Percentiles rank a stretch among this genome's conserved stretches.
These are phyloP conservation scores for Nakaseomyces sp. DNA, from an alignment of 1,139 yeast genomes.

Conservation along the genomic window DNA sequence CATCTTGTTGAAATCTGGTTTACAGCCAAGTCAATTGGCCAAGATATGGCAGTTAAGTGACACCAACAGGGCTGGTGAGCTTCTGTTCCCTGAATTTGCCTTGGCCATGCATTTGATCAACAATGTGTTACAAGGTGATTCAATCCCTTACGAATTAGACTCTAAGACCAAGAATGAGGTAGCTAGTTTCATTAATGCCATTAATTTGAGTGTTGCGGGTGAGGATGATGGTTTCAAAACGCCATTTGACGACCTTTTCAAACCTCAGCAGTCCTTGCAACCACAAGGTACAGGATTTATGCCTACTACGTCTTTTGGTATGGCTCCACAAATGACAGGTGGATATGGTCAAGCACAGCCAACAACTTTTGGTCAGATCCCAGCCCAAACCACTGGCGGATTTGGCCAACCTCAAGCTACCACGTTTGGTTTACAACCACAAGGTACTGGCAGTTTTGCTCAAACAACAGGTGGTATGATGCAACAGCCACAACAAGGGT, in stretches of 20 bases:
- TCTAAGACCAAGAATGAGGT: constrained; percentile 75
- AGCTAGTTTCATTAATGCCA: constrained; percentile 76
- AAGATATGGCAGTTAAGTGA: constrained; percentile 89
- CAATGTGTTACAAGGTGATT: constrained; percentile 64
- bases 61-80: constrained; percentile 73
- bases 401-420: constrained; percentile 8
- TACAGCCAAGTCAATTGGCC: constrained; percentile 67
- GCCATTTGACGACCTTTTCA: constrained; percentile 29
- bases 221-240: constrained; percentile 33
- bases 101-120: constrained; percentile 85
- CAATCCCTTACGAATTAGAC: constrained; percentile 66
- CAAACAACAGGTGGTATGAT: constrained; percentile 2
- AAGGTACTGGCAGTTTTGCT: constrained; percentile 3
- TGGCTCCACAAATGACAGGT: constrained; percentile 30
- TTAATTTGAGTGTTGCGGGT: constrained; percentile 70
- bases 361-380: constrained; percentile 25
- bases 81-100: constrained; percentile 91
- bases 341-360: constrained; percentile 15
- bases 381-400: constrained; percentile 26
- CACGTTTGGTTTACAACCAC: constrained; percentile 7
- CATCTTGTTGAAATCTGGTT: constrained; percentile 71
- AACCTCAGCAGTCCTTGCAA: constrained; percentile 21
- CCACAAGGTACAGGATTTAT: constrained; percentile 33
- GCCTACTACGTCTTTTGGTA: constrained; percentile 26
- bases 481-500: constrained; percentile 5